phyloP scores from a whole-genome alignment of 2,329 filamentous ascomycete genomes.

The Didymella segeticola region DNA sequence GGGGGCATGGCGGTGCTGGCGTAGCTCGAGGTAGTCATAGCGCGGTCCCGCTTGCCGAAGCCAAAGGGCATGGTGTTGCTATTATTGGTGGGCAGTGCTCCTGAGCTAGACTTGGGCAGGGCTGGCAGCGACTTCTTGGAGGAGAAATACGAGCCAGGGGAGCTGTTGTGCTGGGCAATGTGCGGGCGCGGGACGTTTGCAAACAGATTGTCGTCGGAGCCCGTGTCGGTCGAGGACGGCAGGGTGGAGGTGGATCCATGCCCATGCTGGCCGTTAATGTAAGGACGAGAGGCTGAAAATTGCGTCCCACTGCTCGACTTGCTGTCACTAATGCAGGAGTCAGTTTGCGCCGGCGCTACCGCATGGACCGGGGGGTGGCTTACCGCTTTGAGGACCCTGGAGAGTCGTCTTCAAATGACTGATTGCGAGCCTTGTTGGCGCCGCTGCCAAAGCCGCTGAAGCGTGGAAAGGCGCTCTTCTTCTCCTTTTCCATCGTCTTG shows the following conservation, averaged over 20 bases:
- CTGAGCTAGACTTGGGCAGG: constrained; percentile 33
- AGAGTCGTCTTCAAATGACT: constrained; percentile 47
- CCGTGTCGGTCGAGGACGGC: constrained; percentile 50
- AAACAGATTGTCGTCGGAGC: constrained; percentile 48
- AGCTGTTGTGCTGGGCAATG: constrained; percentile 39
- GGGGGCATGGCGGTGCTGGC: constrained; percentile 60
- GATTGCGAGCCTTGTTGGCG: constrained; percentile 42
- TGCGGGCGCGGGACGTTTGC: constrained; percentile 41
- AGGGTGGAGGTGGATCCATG: constrained; percentile 49
- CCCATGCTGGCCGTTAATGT: constrained; percentile 46
- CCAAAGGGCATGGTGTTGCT: constrained; percentile 24
- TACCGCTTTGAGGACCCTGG: constrained; percentile 47
- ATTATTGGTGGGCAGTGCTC: constrained; percentile 24
- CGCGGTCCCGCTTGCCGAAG: constrained; percentile 35
- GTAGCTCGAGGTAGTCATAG: constrained; percentile 58
- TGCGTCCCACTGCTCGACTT: constrained; percentile 51
- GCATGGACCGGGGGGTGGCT: constrained; percentile 28
- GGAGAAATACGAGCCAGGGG: constrained; percentile 27
- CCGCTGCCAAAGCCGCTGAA: constrained; percentile 42
- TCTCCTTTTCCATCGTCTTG: constrained; percentile 41
- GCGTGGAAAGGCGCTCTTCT: constrained; percentile 42
- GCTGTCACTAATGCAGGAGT: constrained; percentile 45
- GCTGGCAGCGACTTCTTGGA: constrained; percentile 40
- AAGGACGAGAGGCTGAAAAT: constrained; percentile 42
- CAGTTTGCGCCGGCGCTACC: constrained; percentile 36